Evolutionary conservation across 306 rosid species (phyloP).

Genomic region (Medicago ruthenica): DNA sequence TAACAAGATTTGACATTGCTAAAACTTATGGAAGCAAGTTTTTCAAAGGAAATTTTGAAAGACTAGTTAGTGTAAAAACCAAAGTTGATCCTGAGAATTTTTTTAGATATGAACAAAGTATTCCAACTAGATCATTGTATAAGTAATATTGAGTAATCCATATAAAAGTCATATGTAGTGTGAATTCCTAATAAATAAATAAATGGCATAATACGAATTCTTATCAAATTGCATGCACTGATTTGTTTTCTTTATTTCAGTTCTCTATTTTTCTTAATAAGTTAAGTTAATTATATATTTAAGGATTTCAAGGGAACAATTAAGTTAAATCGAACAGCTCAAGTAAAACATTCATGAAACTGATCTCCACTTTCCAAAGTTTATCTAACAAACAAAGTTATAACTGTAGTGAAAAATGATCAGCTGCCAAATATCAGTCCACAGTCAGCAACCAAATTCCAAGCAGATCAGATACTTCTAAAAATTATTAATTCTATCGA

Average conservation of each 20-base stretch:
- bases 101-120: constrained; percentile 47
- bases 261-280: not conserved
- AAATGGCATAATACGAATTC: not conserved
- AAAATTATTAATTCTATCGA: too few relatives aligned
- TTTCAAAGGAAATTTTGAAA: constrained; percentile 38
- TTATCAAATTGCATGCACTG: not conserved
- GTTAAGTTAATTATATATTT: too few relatives aligned
- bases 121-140: not conserved
- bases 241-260: not conserved
- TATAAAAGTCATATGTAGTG: not conserved
- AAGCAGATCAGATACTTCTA: too few relatives aligned
- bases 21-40: constrained; percentile 27
- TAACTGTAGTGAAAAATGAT: too few relatives aligned
- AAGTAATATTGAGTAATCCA: too few relatives aligned
- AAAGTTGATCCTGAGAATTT: constrained; percentile 42
- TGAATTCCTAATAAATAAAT: not conserved
- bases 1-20: not conserved
- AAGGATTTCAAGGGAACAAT: too few relatives aligned
- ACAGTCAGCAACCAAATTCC: too few relatives aligned
- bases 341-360: too few relatives aligned
- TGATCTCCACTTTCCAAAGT: too few relatives aligned
- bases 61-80: constrained; percentile 24
- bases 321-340: too few relatives aligned
- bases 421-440: too few relatives aligned
- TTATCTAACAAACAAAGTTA: too few relatives aligned